Conservation (phyloP, 108 stramenopile species). For the Nannochloropsis gaditana region DNA sequence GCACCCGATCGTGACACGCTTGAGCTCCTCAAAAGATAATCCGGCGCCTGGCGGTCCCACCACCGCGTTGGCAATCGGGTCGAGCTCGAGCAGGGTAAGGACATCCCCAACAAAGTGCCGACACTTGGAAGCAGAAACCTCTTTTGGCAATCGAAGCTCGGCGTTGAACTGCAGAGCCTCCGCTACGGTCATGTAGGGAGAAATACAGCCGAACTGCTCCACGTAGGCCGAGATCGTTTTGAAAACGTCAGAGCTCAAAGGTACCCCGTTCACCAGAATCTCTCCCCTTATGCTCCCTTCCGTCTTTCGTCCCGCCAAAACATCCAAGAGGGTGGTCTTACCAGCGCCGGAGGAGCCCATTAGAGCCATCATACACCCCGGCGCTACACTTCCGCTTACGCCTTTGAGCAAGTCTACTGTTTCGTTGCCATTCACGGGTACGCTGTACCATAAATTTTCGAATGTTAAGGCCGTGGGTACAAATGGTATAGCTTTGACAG, state of each 20-base stretch:
- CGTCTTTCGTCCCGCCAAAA: slow-evolving; percentile 56
- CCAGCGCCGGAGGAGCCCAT: slow-evolving; percentile 53
- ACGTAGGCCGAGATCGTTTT: slow-evolving; percentile 31
- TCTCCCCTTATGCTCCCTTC: slow-evolving; percentile 70
- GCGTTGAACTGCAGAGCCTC: slow-evolving; percentile 76
- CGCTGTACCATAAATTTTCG: slow-evolving; percentile 32
- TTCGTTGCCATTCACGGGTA: slow-evolving; percentile 25
- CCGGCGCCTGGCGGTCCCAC: slow-evolving; percentile 60
- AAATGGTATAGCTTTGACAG: slow-evolving; percentile 39
- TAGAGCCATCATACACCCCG: slow-evolving; percentile 49
- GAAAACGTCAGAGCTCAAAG: slow-evolving; percentile 54
- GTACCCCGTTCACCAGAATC: slow-evolving; percentile 69
- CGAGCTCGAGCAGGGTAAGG: slow-evolving; percentile 64
- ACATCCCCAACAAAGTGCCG: slow-evolving; percentile 62
- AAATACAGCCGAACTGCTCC: slow-evolving; percentile 33
- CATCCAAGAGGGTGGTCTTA: slow-evolving; percentile 52
- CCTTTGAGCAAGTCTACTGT: slow-evolving; percentile 45
- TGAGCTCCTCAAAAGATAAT: slow-evolving; percentile 65
- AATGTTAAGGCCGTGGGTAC: slow-evolving; percentile 55
- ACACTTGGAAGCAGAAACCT: not conserved
- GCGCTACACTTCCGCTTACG: slow-evolving; percentile 38
- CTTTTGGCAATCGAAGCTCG: slow-evolving; percentile 62
- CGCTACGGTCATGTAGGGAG: slow-evolving; percentile 59
- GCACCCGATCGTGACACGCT: slow-evolving; percentile 64
- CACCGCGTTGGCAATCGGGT: slow-evolving; percentile 53